Conservation (phyloP, 1,139 yeast genomes). For the Candida smagusa region DNA sequence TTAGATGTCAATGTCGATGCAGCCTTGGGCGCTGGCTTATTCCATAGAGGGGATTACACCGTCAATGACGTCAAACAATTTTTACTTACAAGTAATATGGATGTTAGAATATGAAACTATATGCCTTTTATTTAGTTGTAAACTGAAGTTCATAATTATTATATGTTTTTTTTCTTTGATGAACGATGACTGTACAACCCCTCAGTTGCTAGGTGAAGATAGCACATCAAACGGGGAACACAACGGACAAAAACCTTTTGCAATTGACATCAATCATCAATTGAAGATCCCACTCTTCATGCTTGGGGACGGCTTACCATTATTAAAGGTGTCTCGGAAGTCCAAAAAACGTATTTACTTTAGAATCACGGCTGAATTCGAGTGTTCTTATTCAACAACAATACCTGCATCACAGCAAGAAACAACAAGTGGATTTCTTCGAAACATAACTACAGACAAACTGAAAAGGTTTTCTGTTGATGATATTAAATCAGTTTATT, state of each 20-base stretch:
- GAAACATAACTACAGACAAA: conserved; percentile 8
- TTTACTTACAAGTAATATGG: conserved; percentile 42
- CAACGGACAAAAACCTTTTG: too few species aligned
- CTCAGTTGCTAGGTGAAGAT: too few species aligned
- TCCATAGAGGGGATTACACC: conserved; percentile 89
- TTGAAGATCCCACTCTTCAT: conserved; percentile 23
- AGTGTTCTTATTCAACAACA: conserved; percentile 32
- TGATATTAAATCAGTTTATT: conserved; percentile 64
- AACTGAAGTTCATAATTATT: too few species aligned
- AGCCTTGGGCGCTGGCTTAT: conserved; percentile 97
- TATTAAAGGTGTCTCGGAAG: conserved; percentile 66
- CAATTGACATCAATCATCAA: neutral
- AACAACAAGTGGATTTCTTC: conserved; percentile 11
- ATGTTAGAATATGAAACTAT: conserved; percentile 21
- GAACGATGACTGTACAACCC: too few species aligned
- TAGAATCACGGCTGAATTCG: conserved; percentile 29
- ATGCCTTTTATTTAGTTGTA: too few species aligned
- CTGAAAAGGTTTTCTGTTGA: conserved; percentile 55
- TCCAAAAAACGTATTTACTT: conserved; percentile 53
- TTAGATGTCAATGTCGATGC: conserved; percentile 82
- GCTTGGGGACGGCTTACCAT: conserved; percentile 42
- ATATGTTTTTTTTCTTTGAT: too few species aligned
- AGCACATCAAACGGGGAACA: neutral
- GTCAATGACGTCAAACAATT: conserved; percentile 78
- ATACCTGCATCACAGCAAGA: conserved; percentile 1